Evolutionary conservation across 352 stramenopile species (phyloP).

Genomic region (Phytophthora pseudosyringae): DNA sequence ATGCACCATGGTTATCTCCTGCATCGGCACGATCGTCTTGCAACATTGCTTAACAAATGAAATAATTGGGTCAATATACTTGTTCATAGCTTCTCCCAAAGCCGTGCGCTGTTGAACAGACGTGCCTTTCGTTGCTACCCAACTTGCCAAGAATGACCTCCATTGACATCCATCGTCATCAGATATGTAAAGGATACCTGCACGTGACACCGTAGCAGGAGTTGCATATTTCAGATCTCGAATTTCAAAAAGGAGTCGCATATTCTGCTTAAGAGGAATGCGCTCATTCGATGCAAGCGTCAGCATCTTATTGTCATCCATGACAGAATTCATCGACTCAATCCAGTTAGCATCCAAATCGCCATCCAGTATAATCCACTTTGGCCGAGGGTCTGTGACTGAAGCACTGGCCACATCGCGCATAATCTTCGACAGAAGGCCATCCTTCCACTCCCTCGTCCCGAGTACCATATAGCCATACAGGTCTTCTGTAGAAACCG

Average conservation of each 20-base stretch:
- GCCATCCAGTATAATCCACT: conserved; percentile 97
- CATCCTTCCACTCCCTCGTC: conserved; percentile 96
- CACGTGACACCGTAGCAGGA: conserved; percentile 93
- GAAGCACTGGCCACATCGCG: conserved; percentile 84
- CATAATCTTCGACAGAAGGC: conserved; percentile 95
- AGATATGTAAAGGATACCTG: conserved; percentile 96
- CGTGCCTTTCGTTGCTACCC: conserved; percentile 80
- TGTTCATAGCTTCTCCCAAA: conserved; percentile 76
- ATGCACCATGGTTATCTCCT: conserved; percentile 93
- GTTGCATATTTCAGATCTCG: conserved; percentile 94
- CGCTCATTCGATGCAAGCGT: conserved; percentile 95
- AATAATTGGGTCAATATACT: conserved; percentile 89
- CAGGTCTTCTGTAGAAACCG: conserved; percentile 96
- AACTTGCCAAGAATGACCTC: conserved; percentile 92
- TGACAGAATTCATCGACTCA: conserved; percentile 91
- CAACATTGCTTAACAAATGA: conserved; percentile 88
- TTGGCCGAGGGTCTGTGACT: conserved; percentile 69
- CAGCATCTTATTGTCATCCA: conserved; percentile 92
- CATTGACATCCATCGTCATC: conserved; percentile 93
- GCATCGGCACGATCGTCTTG: conserved; percentile 89
- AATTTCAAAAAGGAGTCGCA: conserved; percentile 97
- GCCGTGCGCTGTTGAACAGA: conserved; percentile 57
- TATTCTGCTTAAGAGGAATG: conserved; percentile 94
- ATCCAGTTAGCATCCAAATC: conserved; percentile 90
- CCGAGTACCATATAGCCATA: conserved; percentile 96